Evolutionary conservation across 2,329 filamentous ascomycete species (phyloP).

Genomic region (Dothistroma pini): DNA sequence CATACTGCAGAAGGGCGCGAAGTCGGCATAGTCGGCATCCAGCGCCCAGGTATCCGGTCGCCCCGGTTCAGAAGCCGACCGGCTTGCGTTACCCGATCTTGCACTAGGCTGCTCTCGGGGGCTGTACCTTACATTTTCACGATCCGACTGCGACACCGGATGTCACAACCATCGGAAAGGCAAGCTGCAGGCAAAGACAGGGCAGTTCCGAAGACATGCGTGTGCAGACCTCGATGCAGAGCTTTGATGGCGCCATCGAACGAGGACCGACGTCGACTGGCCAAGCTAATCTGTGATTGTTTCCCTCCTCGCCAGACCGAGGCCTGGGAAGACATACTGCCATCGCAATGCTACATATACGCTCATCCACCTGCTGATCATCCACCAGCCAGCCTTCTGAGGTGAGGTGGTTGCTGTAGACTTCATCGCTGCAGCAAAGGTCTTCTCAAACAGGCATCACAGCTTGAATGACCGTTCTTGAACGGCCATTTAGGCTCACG

Average conservation of each 20-base stretch:
- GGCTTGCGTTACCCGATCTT: background rate
- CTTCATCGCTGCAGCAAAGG: background rate
- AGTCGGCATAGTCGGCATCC: background rate
- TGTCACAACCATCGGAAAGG: no score
- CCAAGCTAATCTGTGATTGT: background rate
- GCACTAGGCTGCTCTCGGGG: background rate
- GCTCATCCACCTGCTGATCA: background rate
- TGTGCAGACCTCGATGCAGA: background rate
- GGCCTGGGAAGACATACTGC: background rate
- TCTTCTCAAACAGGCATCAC: background rate
- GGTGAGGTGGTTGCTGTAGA: background rate
- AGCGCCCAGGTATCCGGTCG: background rate
- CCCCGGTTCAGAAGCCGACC: background rate
- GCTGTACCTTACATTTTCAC: no score
- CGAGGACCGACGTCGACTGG: background rate
- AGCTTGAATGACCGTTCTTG: background rate
- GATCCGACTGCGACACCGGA: no score
- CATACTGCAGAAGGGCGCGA: background rate
- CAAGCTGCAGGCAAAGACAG: no score
- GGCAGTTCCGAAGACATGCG: no score
- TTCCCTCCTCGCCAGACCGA: background rate
- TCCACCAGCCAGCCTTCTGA: background rate
- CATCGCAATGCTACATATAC: background rate
- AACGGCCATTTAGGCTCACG: background rate
- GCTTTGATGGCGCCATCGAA: background rate